Evolutionary conservation across 768 basidiomycete species (phyloP).

Genomic region (Leccinum variicolor): DNA sequence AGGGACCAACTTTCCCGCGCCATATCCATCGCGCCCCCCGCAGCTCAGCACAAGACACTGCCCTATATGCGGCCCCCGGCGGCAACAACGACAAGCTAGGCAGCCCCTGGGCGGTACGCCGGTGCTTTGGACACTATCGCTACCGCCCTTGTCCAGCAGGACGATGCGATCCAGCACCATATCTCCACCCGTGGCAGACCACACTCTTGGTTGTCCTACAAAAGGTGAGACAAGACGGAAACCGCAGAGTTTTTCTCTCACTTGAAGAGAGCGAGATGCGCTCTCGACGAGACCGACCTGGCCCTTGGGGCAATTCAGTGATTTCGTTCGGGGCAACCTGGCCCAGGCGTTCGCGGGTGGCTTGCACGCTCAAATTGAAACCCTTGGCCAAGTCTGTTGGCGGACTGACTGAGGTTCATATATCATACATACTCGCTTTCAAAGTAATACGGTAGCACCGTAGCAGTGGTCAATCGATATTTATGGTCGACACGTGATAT

Average conservation of each 20-base stretch:
- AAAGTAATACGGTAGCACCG: too few relatives aligned
- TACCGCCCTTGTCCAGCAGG: too few relatives aligned
- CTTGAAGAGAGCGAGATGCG: conserved; percentile 75
- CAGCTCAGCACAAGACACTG: conserved; percentile 87
- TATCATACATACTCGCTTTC: too few relatives aligned
- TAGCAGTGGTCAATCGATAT: too few relatives aligned
- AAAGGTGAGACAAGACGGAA: too few relatives aligned
- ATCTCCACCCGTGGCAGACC: too few relatives aligned
- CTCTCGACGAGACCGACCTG: conserved; percentile 45
- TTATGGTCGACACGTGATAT: too few relatives aligned
- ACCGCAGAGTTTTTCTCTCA: conserved; percentile 28
- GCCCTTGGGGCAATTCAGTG: conserved; percentile 91
- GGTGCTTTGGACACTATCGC: too few relatives aligned
- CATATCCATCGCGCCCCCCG: conserved; percentile 53
- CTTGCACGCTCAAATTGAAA: conserved; percentile 79
- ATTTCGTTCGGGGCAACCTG: conserved; percentile 89
- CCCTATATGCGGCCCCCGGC: too few relatives aligned
- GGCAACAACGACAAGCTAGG: too few relatives aligned
- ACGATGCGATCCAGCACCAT: too few relatives aligned
- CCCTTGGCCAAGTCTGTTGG: conserved; percentile 73
- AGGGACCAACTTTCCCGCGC: conserved; percentile 81
- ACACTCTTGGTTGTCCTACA: conserved; percentile 79
- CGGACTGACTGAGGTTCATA: conserved; percentile 61
- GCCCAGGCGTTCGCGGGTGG: conserved; percentile 83
- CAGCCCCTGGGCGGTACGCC: too few relatives aligned